Evolutionary conservation across 352 stramenopile genomes (phyloP).

Genomic region (Globisporangium heterothallicum): DNA sequence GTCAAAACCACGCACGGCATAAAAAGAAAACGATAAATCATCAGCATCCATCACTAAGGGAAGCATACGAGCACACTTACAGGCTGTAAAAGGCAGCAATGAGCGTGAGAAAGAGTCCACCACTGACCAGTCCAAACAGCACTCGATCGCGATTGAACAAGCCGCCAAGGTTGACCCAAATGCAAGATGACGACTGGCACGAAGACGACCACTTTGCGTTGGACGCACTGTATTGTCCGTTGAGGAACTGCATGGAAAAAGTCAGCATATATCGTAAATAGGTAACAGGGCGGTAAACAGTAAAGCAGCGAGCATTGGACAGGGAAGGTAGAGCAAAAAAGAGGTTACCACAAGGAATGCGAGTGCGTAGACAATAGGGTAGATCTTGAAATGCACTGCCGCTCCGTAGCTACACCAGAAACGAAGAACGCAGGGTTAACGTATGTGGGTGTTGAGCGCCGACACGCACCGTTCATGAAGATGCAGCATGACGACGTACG

Average conservation of each 20-base stretch:
- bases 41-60: too few relatives aligned
- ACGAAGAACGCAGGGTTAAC: background rate
- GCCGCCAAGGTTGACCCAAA: conserved; percentile 41
- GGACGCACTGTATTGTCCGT: conserved; percentile 44
- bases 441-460: background rate
- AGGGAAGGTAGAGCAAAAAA: background rate
- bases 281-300: too few relatives aligned
- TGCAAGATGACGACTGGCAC: conserved; percentile 45
- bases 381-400: conserved; percentile 98
- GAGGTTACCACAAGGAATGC: conserved; percentile 78
- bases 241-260: conserved; percentile 46
- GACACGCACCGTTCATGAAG: background rate
- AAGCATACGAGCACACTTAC: too few relatives aligned
- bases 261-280: background rate
- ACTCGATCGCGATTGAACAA: conserved; percentile 73
- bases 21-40: background rate
- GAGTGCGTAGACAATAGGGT: conserved; percentile 96
- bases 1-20: too few relatives aligned
- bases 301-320: background rate
- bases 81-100: conserved; percentile 82
- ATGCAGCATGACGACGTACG: conserved; percentile 29
- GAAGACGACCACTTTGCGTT: conserved; percentile 45
- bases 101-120: conserved; percentile 78
- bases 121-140: conserved; percentile 87
- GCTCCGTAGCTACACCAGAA: conserved; percentile 80